Evolutionary conservation across 2,329 filamentous ascomycete genomes (phyloP), one percentile per base, ranked within the genome.

Genomic region (Colletotrichum filicis): DNA sequence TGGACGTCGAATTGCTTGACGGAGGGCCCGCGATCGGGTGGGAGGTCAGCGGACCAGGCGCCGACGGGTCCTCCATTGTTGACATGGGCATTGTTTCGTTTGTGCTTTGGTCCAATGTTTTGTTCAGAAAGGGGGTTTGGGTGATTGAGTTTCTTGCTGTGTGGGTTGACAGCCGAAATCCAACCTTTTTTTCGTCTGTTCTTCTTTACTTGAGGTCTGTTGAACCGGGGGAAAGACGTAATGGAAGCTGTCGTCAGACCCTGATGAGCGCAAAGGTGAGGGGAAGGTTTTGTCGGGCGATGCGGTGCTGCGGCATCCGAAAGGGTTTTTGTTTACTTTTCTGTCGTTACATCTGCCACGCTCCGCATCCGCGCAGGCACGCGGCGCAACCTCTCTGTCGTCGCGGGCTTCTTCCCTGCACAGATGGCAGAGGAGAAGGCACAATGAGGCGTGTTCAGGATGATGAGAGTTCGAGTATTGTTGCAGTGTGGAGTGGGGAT

Each of bases 41-140:
- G 9, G 74, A 75, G 62, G 53, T 74, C 61, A 75, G 63, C 57
- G 74, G 74, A 24, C 74, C 74, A 19, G 70, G 72, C 12, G 69
- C 30, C 1, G 62, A 68, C 9, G 71, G 32, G 24, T 57, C 61
- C n/a, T 70, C 60, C 22, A 73, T 61, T 28, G 22, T 55, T 55
- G 52, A 55, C 52, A n/a, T 49, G 42, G 42, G 42, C 42, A 49
- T 49, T 49, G 19, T 49, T 49, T 49, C 19, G 42, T 49, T 49
- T 49, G 52, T 55, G 52, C 52, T 55, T 24, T 24, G 26, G 52
- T 24, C 52, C 52, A 28, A 24, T 28, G 22, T 28, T 22, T 55
- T 9, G 46, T 42, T 42, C 37, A 24, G 5, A 49, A 37, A 16
- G 26, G 26, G 26, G n/a, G 9, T 30, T 30, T 53, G 16, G 37